Conservation (phyloP, 441 rosid genomes). For the Croton laevigatus region DNA sequence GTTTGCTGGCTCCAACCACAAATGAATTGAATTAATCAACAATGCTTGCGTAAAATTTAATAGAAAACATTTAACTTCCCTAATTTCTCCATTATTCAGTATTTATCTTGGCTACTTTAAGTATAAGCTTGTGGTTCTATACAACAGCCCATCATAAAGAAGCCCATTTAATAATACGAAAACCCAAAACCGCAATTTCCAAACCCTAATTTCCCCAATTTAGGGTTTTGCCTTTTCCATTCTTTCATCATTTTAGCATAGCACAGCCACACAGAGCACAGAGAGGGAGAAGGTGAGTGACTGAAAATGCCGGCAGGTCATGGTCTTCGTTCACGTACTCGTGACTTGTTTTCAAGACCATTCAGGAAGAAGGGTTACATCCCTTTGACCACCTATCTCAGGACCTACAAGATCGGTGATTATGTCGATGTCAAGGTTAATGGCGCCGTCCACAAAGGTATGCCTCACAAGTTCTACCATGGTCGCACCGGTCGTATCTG, state of each 20-base stretch:
- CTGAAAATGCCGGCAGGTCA: conserved; percentile 85
- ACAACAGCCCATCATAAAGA: no score
- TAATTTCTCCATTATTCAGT: no score
- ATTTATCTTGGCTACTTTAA: no score
- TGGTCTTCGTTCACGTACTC: conserved; percentile 73
- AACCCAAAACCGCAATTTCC: neutral
- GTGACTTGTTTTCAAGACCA: conserved; percentile 75
- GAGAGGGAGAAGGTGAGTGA: neutral
- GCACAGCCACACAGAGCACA: neutral
- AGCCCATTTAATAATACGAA: neutral
- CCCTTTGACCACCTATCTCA: conserved; percentile 73
- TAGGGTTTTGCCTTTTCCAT: neutral
- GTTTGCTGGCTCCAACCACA: no score
- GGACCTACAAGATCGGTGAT: conserved; percentile 81
- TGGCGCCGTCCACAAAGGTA: conserved; percentile 94
- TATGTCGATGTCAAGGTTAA: conserved; percentile 88
- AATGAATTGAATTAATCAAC: no score
- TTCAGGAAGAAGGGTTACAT: conserved; percentile 97
- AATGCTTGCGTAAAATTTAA: no score
- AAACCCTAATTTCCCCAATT: neutral
- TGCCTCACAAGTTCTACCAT: conserved; percentile 98
- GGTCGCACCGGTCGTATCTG: conserved; percentile 94
- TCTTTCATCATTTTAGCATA: neutral
- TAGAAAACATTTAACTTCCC: no score
- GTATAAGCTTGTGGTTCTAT: no score